Evolutionary conservation across 768 basidiomycete species (phyloP), one percentile per base, ranked within the genome.

Genomic region (Boletus eberwhitei): DNA sequence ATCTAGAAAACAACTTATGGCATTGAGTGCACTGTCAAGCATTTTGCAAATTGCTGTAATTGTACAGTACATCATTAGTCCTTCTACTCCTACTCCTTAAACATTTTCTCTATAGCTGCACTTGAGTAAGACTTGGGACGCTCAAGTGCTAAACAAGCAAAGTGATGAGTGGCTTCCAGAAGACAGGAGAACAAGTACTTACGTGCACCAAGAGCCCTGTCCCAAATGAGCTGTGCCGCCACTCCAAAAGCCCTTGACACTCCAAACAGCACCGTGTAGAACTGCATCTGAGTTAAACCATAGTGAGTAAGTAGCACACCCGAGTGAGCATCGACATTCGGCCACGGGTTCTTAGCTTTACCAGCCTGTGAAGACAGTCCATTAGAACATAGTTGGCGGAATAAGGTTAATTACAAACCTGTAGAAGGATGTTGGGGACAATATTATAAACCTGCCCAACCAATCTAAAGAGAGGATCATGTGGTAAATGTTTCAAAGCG

Each of bases 291-390:
- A 59, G 80, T 83, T 52, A 96, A 76, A 46, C 92, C 92, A 65
- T 93, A 94, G 74, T 94, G 77, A 29, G 88, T 87, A 21, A 95
- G 75, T 43, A 95, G 83, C 50, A 84, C 90, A 74, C 92, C 93
- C 16, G 96, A 98, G 78, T 96, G 94, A 47, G 95, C 93, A 71
- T 98, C 95, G 53, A 98, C 95, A 71, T 98, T 98, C 42, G 95
- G 95, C 89, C 89, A 93, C 2, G 90, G 90, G 77, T 93, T 93
- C 82, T 92, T 93, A 17, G 90, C 90, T 73, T 93, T 93, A 62
- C 90, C 90, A 62, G 90, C 90, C 87, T 88, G 59, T 58, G 61
- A 32, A 34, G 1, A 36, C 13, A 19, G 7, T 42, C 17, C 48
- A 37, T 46, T 19, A 40, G 14, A 45, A 26, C 36, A 44, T 19